Conservation (phyloP, 768 basidiomycete species). For the Lanmaoa pseudosensibilis region DNA sequence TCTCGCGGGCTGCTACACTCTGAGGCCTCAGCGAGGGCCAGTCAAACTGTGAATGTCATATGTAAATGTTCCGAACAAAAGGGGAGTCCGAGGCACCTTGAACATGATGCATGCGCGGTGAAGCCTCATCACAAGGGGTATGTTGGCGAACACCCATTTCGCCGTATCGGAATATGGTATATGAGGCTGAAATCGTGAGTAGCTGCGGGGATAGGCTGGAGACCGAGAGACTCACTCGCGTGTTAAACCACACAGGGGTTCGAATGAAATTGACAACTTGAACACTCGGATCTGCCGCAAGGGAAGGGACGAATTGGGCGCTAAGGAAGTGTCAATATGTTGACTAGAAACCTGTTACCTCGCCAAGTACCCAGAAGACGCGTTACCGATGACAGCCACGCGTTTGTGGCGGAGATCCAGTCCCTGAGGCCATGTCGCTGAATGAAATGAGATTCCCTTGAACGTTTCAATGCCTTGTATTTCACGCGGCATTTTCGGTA, state of each 20-base stretch:
- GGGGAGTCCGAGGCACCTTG: constrained; percentile 30
- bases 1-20: constrained; percentile 11
- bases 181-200: constrained; percentile 35
- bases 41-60: constrained; percentile 17
- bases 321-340: constrained; percentile 33
- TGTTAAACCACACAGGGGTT: constrained; percentile 61
- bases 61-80: neutral
- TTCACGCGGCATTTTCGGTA: constrained; percentile 39
- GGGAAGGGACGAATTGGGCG: constrained; percentile 59
- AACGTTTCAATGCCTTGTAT: constrained; percentile 41
- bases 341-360: neutral
- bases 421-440: constrained; percentile 47
- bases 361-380: constrained; percentile 54
- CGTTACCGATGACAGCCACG: constrained; percentile 55
- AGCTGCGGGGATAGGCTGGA: neutral
- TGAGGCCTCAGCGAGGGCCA: constrained; percentile 14
- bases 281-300: constrained; percentile 51
- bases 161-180: constrained; percentile 40
- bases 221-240: constrained; percentile 40
- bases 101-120: constrained; percentile 55
- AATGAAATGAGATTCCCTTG: constrained; percentile 53
- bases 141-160: constrained; percentile 54
- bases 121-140: constrained; percentile 51
- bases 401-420: constrained; percentile 43
- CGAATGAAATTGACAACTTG: constrained; percentile 58